Percentiles rank a stretch among this genome's conserved stretches.
Conservation (phyloP, 768 basidiomycete species). For the Austroboletus festivus region DNA sequence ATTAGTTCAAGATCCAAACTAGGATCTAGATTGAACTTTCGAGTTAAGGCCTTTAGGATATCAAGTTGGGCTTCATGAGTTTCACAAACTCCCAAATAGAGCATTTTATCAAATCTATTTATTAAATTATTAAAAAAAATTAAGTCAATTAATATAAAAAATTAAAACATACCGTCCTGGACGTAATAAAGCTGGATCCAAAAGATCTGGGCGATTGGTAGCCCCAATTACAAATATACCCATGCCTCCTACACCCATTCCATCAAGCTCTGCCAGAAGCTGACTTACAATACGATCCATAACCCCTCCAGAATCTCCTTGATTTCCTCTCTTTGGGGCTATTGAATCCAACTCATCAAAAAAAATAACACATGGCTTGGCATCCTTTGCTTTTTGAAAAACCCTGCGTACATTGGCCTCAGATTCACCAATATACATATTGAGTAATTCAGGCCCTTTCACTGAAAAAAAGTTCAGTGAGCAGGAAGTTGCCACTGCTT, state of each 20-base stretch:
- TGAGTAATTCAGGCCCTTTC: constrained; percentile 92
- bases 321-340: constrained; percentile 91
- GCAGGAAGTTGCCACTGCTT: constrained; percentile 94
- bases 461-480: constrained; percentile 96
- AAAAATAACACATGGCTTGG: constrained; percentile 92
- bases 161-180: constrained; percentile 67
- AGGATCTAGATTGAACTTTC: constrained; percentile 84
- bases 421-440: constrained; percentile 98
- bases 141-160: neutral
- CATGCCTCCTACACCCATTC: constrained; percentile 66
- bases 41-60: constrained; percentile 85
- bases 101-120: constrained; percentile 88
- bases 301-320: constrained; percentile 94
- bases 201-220: constrained; percentile 88
- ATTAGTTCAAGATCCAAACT: constrained; percentile 58
- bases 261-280: constrained; percentile 89
- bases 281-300: constrained; percentile 99
- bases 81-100: constrained; percentile 91
- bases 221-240: constrained; percentile 95
- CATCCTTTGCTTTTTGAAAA: constrained; percentile 88
- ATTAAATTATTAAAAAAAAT: neutral
- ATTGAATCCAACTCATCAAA: constrained; percentile 96
- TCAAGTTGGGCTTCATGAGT: constrained; percentile 81
- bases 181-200: constrained; percentile 85
- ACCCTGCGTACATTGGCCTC: constrained; percentile 95